Conservation (phyloP, 495 filamentous ascomycete species). For the Xylaria scruposa region DNA sequence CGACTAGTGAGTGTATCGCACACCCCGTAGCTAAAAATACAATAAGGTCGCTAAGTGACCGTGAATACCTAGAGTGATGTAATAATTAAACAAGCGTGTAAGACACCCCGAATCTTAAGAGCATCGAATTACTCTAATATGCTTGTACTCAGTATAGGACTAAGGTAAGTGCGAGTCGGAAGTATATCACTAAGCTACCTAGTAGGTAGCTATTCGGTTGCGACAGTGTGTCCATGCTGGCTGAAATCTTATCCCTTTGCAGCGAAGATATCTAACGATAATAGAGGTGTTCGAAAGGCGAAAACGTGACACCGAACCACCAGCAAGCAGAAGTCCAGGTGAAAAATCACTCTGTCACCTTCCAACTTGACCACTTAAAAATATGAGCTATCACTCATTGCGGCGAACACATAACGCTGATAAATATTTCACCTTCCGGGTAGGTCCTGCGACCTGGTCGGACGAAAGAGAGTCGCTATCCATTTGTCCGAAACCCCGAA, state of each 20-base stretch:
- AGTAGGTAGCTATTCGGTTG: not conserved
- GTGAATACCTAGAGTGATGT: not conserved
- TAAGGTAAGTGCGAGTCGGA: not conserved
- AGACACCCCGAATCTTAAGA: not conserved
- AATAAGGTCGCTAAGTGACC: not conserved
- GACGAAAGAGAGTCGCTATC: slow-evolving; percentile 4
- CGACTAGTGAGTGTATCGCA: not conserved
- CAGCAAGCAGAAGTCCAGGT: too few relatives aligned
- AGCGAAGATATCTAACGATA: not conserved
- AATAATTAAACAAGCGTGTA: not conserved
- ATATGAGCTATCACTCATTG: not conserved
- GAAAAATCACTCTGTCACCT: too few relatives aligned
- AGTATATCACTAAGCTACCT: not conserved
- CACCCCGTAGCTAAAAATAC: not conserved
- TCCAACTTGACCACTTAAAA: too few relatives aligned
- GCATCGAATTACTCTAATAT: not conserved
- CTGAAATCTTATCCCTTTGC: not conserved
- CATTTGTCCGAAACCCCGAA: slow-evolving; percentile 23
- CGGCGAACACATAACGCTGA: not conserved
- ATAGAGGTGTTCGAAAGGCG: not conserved
- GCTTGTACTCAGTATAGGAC: not conserved
- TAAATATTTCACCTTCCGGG: not conserved
- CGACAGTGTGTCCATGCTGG: not conserved
- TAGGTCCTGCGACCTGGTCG: not conserved
- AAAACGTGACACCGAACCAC: too few relatives aligned